These are phyloP conservation scores for Cryphonectria parasitica DNA, from an alignment of 2,329 filamentous ascomycete species.

Conservation along the genomic window DNA sequence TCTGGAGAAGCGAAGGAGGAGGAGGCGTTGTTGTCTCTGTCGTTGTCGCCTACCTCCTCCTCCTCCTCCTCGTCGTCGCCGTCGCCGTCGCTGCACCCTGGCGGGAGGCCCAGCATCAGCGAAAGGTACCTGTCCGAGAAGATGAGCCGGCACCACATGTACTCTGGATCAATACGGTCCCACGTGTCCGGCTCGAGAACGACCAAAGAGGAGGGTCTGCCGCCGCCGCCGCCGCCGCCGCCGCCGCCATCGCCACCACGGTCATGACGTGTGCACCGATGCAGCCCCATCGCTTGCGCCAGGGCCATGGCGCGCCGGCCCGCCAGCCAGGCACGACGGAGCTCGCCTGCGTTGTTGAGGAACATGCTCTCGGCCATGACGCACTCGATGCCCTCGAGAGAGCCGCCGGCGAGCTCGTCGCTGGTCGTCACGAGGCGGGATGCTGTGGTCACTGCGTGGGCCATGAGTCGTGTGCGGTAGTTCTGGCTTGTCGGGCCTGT, in stretches of 20 bases:
- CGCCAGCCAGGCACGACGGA: constrained; percentile 50
- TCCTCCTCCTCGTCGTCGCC: neutral
- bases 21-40: neutral
- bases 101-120: constrained; percentile 51
- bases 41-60: too few relatives aligned
- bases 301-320: constrained; percentile 47
- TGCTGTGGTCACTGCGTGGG: constrained; percentile 35
- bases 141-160: constrained; percentile 52
- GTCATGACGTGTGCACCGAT: neutral
- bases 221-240: constrained; percentile 10
- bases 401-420: constrained; percentile 48
- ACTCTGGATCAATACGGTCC: constrained; percentile 38
- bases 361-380: constrained; percentile 53
- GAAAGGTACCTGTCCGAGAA: constrained; percentile 51
- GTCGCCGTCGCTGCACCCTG: constrained; percentile 39
- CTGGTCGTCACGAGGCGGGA: constrained; percentile 47
- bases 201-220: constrained; percentile 16
- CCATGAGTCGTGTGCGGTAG: constrained; percentile 32
- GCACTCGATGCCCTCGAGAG: constrained; percentile 54
- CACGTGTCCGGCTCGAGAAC: constrained; percentile 36
- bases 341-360: constrained; percentile 50
- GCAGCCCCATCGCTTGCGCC: constrained; percentile 30
- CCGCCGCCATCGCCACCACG: constrained; percentile 12
- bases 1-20: constrained; percentile 34
- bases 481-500: constrained; percentile 29